A percentile compares a stretch with the other conserved stretches of the same genome.
Conservation (phyloP, 345 rosid species). For the Nasturtium officinale region DNA sequence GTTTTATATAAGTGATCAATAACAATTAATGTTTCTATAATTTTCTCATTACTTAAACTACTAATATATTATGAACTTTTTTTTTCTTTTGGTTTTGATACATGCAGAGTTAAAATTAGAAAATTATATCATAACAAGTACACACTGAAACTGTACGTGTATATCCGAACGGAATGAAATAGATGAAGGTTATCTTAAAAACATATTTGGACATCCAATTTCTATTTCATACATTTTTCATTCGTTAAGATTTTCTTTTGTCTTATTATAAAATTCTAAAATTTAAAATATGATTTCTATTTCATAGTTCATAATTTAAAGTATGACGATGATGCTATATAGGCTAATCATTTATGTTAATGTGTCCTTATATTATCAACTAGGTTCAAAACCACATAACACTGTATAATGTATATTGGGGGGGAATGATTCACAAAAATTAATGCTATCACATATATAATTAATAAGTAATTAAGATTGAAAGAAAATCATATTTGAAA, state of each 20-base stretch:
- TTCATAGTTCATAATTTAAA: background rate
- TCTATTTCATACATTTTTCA: no score
- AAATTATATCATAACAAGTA: background rate
- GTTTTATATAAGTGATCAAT: slow-evolving; percentile 34
- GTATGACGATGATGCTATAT: background rate
- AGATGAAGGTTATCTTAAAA: background rate
- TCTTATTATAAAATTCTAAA: no score
- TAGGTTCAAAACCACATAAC: background rate
- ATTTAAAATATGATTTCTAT: background rate
- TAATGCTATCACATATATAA: background rate
- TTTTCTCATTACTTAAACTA: background rate
- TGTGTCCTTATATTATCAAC: background rate
- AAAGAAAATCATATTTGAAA: background rate
- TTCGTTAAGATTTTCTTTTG: no score
- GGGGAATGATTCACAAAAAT: background rate
- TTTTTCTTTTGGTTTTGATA: background rate
- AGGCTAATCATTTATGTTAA: background rate
- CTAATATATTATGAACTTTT: background rate
- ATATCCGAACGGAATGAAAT: background rate
- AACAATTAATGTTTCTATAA: background rate
- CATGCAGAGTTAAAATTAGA: background rate
- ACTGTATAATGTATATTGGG: no score
- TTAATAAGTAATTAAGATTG: background rate
- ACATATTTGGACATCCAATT: background rate
- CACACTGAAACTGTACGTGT: background rate